Conservation (phyloP, 2,329 filamentous ascomycete genomes). For the Sporothrix euskadiensis region DNA sequence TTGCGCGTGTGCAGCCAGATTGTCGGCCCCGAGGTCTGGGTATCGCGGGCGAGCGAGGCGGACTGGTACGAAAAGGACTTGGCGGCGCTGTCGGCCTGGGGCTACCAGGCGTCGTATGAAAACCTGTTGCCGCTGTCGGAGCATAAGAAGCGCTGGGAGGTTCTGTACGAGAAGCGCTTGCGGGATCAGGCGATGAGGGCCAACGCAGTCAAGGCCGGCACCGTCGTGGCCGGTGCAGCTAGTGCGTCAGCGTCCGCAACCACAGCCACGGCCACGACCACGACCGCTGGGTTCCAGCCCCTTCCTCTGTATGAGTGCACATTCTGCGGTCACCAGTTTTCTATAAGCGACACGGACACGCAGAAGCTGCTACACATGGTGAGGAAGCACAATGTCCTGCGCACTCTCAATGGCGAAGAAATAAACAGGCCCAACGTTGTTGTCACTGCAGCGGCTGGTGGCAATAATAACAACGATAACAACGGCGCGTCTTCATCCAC, state of each 20-base stretch:
- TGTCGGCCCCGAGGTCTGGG: conserved; percentile 13
- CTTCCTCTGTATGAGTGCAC: background rate
- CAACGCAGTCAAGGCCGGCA: no score
- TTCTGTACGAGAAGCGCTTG: background rate
- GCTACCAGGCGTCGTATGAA: background rate
- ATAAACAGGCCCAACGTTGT: background rate
- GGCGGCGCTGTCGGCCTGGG: background rate
- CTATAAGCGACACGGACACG: background rate
- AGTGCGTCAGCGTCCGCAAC: no score
- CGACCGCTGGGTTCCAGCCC: background rate
- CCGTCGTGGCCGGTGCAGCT: no score
- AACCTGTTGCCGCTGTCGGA: background rate
- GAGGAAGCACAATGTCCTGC: background rate
- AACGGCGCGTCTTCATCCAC: background rate
- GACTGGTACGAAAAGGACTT: background rate
- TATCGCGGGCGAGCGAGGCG: background rate
- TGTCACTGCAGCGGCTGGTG: background rate
- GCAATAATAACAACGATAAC: background rate
- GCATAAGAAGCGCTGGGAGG: background rate
- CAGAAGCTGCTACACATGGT: conserved; percentile 17
- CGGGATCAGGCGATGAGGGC: background rate
- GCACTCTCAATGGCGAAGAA: background rate
- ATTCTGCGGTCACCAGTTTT: background rate
- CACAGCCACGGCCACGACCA: no score
- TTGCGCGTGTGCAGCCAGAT: background rate